phyloP scores from a whole-genome alignment of 192 early-diverging fungal genomes.

The Geosiphon pyriformis region DNA sequence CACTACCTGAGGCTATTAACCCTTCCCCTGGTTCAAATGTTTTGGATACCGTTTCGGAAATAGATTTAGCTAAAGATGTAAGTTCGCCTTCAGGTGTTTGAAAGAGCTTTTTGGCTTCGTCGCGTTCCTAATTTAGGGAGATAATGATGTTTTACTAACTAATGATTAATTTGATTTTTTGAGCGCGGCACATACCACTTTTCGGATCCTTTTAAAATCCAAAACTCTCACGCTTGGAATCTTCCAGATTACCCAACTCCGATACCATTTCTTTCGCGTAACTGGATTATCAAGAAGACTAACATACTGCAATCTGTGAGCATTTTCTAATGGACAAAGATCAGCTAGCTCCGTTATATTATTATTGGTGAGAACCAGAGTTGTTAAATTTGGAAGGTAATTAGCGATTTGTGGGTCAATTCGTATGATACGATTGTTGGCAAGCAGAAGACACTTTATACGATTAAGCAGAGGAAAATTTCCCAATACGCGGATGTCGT shows the following conservation, averaged over 20 bases:
- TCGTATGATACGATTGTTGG: constrained; percentile 84
- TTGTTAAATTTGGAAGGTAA: constrained; percentile 70
- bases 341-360: constrained; percentile 77
- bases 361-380: constrained; percentile 87
- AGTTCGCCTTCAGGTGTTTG: constrained; percentile 54
- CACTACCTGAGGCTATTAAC: constrained; percentile 22
- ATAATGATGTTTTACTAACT: constrained; percentile 6
- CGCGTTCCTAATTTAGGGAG: constrained; percentile 59
- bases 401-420: constrained; percentile 65
- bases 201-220: constrained; percentile 77
- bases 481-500: constrained; percentile 77
- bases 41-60: constrained; percentile 62
- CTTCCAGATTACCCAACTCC: constrained; percentile 79
- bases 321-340: constrained; percentile 63
- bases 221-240: constrained; percentile 72
- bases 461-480: constrained; percentile 83
- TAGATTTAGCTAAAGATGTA: constrained; percentile 58
- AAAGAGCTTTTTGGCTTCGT: constrained; percentile 77
- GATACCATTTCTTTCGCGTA: constrained; percentile 71
- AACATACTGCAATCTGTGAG: constrained; percentile 48
- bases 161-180: not conserved
- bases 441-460: constrained; percentile 67
- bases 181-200: constrained; percentile 44
- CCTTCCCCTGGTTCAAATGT: constrained; percentile 88
- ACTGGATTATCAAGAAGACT: constrained; percentile 91